Base-by-base conservation (phyloP, 2,329 filamentous ascomycete genomes). In the Aulographum hederae region DNA sequence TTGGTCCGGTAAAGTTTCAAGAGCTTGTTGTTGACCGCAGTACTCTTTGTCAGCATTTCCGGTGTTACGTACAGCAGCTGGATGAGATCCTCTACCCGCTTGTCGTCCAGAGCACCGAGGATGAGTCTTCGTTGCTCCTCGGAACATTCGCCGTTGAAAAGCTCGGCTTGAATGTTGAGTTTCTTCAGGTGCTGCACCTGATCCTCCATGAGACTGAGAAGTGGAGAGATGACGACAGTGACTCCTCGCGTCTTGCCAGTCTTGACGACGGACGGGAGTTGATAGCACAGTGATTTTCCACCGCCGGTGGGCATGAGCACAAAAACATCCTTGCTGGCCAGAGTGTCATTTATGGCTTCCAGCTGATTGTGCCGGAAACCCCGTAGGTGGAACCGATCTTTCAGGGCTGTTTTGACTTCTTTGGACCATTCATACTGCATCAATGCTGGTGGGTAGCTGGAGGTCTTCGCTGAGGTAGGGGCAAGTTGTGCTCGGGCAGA, bases 281-380 rank as follows among this genome's bases (percentile, higher is more conserved):
- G 91, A 50, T 98, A 98, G 51, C 89, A 95, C 2, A 98, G 63
- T 1, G 86, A 95, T 50, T 98, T 98, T 26, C 89, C 89, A 37
- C 89, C 89, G 32, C 89, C 89, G 0, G 89, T 98, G 2, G 91
- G 89, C 89, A 98, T 98, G 25, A 98, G 62, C 12, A 98, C 78
- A 49, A 98, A 98, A 0, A 79, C 77, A 53, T 98, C 86, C 39
- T 86, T 74, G 3, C 86, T 89, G 18, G 61, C 64, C 28, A 98
- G 60, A 0, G 89, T 95, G 2, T 85, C 78, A 51, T 98, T 95
- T 51, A 98, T 94, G 11, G 89, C 85, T 52, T 95, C 81, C 2
- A 95, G 64, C 48, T 98, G 89, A 47, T 94, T 89, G 33, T 76
- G 72, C 18, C 91, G 73, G 47, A 98, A 98, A 0, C 81, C 81